Evolutionary conservation across 768 basidiomycete genomes (phyloP).

Genomic region (Rhodosporidiobolus sp.): DNA sequence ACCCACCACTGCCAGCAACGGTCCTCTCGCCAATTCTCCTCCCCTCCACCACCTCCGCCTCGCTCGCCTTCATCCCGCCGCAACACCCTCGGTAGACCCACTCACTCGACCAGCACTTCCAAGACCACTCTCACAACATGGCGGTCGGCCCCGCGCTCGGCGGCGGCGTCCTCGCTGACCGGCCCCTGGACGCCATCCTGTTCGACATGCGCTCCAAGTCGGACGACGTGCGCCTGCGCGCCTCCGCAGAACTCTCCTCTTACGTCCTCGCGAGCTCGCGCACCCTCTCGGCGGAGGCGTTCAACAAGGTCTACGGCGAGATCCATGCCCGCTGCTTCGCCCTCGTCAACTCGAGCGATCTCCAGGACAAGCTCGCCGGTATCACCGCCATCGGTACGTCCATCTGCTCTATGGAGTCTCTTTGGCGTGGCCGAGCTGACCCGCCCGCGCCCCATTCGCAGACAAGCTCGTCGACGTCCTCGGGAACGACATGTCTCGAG

Average conservation of each 20-base stretch:
- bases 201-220: slow-evolving; percentile 25
- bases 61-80: neutral
- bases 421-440: neutral
- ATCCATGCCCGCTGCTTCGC: slow-evolving; percentile 40
- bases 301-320: slow-evolving; percentile 41
- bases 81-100: neutral
- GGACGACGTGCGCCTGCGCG: slow-evolving; percentile 31
- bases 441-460: slow-evolving; percentile 37
- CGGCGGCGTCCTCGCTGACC: slow-evolving; percentile 6
- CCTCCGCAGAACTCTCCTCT: slow-evolving; percentile 23
- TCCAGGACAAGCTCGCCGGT: slow-evolving; percentile 77
- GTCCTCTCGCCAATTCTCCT: too few relatives aligned
- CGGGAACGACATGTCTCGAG: slow-evolving; percentile 73
- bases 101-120: neutral
- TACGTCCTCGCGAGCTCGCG: slow-evolving; percentile 36
- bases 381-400: slow-evolving; percentile 76
- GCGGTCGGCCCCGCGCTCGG: slow-evolving; percentile 5
- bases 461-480: slow-evolving; percentile 75
- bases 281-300: slow-evolving; percentile 38
- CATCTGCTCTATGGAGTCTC: too few relatives aligned
- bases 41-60: neutral
- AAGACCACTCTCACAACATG: neutral
- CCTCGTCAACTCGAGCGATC: slow-evolving; percentile 53
- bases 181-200: slow-evolving; percentile 36
- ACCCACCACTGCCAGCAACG: too few relatives aligned